Evolutionary conservation across 1,284 basidiomycete genomes (phyloP), one percentile per base, ranked within the genome.

Genomic region (Exobasidium rhododendri): DNA sequence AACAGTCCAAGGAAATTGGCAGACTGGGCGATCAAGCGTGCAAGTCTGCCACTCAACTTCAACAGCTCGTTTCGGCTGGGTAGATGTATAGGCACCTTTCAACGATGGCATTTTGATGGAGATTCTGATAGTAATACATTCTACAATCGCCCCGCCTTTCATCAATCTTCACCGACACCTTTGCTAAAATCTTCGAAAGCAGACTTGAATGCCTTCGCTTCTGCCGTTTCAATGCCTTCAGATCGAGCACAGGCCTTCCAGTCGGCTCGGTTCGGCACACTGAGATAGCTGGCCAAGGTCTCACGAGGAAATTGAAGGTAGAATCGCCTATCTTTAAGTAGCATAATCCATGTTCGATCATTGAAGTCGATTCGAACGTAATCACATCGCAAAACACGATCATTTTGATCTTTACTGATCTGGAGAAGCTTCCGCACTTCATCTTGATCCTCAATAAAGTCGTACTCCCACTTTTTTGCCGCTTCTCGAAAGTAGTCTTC

Each of bases 241-340:
- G 56, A 24, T 3, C 57, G 55, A 26, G 59, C 65, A 51, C 70
- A 74, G 0, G 56, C 54, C 29, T 69, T 68, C 76, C 76, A 78
- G 51, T 78, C 75, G 0, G 64, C 69, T 26, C 75, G 56, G 29
- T 75, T 61, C 0, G 71, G 65, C 24, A 73, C 49, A 3, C 61
- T 62, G 1, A 78, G 64, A 11, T 60, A 44, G 10, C 54, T 20
- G 0, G 76, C 68, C 4, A 78, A 62, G 0, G 73, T 68, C 14
- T 65, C 31, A 6, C 71, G 52, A 0, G 63, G 61, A 10, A 64
- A 69, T 40, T 72, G 68, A 0, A 63, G 63, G 4, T 66, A 61
- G 24, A 70, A 70, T 3, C 62, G 53, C 3, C 49, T 24, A 13
- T 20, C 51, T 3, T 28, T 43, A 17, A 67, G 35, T 17, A 63